Evolutionary conservation across 1,284 basidiomycete species (phyloP).

Genomic region (Veloporphyrellus conicus): DNA sequence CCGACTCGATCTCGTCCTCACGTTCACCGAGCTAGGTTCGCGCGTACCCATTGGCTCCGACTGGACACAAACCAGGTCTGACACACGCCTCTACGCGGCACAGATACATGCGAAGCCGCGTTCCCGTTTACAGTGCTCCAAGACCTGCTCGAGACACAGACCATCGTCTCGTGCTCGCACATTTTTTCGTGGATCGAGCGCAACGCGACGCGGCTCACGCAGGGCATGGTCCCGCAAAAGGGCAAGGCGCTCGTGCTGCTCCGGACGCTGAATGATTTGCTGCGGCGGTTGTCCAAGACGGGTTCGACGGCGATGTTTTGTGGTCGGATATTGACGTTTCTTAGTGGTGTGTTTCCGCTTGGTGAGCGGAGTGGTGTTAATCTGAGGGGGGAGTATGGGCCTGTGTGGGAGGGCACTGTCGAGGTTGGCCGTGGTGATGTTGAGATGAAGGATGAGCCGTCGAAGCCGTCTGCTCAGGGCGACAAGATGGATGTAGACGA

Average conservation of each 20-base stretch:
- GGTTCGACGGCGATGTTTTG: slow-evolving; percentile 80
- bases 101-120: slow-evolving; percentile 51
- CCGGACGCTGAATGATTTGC: slow-evolving; percentile 80
- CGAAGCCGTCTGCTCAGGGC: slow-evolving; percentile 18
- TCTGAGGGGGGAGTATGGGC: slow-evolving; percentile 77
- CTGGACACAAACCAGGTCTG: slow-evolving; percentile 14
- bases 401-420: slow-evolving; percentile 70
- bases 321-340: slow-evolving; percentile 81
- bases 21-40: slow-evolving; percentile 70
- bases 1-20: slow-evolving; percentile 65
- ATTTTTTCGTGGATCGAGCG: slow-evolving; percentile 82
- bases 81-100: not conserved
- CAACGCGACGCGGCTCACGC: slow-evolving; percentile 61
- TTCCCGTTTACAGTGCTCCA: slow-evolving; percentile 65
- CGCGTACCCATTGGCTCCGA: slow-evolving; percentile 29
- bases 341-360: slow-evolving; percentile 81
- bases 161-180: slow-evolving; percentile 74
- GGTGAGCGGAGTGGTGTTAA: slow-evolving; percentile 90
- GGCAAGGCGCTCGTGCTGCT: slow-evolving; percentile 83
- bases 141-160: slow-evolving; percentile 77
- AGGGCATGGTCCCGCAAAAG: slow-evolving; percentile 75
- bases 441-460: slow-evolving; percentile 29
- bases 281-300: slow-evolving; percentile 79
- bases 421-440: slow-evolving; percentile 30
- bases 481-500: slow-evolving; percentile 41